Base-by-base conservation (phyloP, 106 monocot species). In the Amphibolis antarctica region DNA sequence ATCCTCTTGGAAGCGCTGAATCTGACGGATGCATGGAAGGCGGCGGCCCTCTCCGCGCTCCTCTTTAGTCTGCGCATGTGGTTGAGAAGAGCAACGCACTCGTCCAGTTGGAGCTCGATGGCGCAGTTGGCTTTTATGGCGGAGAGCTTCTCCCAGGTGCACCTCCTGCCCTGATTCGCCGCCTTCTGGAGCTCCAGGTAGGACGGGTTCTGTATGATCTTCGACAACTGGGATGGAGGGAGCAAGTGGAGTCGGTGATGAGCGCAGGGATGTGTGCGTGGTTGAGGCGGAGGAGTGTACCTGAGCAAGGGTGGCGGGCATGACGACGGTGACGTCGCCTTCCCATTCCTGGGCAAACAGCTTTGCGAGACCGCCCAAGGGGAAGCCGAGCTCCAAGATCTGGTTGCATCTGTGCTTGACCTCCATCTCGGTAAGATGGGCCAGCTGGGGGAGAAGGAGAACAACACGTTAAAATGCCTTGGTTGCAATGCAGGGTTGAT, bases 331-430 rank as follows among this genome's bases (percentile, higher is more conserved):
- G 5, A 98, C 77, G 67, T 98, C 98, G 53, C 98, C 91, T 47
- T 91, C 98, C 98, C 98, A 98, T 54, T 98, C 91, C 73, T 98
- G 91, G 60, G 98, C 82, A 69, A 98, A 98, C 44, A 98, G 68
- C 60, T 98, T 98, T 10, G 85, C 91, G 36, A 98, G 36, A 28
- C 86, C 87, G 9, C 90, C 86, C 55, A 98, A 28, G 12, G 98
- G 98, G 71, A 91, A 85, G 42, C 98, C 91, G 53, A 98, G 84
- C 55, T 91, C 85, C 22, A 85, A 73, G 46, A 98, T 51, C 68
- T 98, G 98, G 26, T 91, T 91, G 80, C 91, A 98, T 69, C 98
- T 79, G 68, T 91, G 98, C 59, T 98, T 98, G 50, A 98, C 80
- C 73, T 98, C 87, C 91, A 91, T 87, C 75, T 91, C 98, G 54